Conservation (phyloP, 164 flowering plant genomes). For the Cinnamomum chago region DNA sequence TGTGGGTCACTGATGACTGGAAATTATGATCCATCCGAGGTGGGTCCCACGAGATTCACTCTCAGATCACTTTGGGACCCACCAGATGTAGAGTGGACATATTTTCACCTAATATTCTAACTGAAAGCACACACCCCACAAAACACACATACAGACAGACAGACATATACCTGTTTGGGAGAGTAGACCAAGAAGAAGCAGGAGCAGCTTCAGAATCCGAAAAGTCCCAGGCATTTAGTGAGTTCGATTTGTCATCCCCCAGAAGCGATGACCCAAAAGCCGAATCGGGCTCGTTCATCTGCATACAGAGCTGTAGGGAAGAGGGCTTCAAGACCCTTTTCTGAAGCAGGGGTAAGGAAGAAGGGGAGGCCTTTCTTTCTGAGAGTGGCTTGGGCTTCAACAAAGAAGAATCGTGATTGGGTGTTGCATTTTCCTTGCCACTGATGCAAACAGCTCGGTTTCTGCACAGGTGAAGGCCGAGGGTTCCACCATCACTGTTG, state of each 20-base stretch:
- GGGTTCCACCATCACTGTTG: constrained; percentile 34
- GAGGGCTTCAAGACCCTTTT: constrained; percentile 46
- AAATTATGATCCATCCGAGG: too few species aligned
- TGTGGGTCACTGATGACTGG: too few species aligned
- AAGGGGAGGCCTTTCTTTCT: constrained; percentile 22
- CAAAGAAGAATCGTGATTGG: constrained; percentile 8
- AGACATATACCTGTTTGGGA: constrained; percentile 67
- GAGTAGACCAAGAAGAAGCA: constrained; percentile 88
- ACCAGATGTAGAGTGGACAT: too few species aligned
- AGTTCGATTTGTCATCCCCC: constrained; percentile 7
- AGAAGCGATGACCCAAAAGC: constrained; percentile 33
- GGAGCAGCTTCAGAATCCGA: constrained; percentile 97
- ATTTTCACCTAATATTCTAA: too few species aligned
- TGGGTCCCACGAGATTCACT: too few species aligned
- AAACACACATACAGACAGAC: too few species aligned
- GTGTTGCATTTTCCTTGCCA: constrained; percentile 46
- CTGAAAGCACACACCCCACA: too few species aligned
- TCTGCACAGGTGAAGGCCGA: constrained; percentile 24
- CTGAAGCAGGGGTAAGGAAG: constrained; percentile 12
- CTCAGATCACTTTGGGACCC: too few species aligned
- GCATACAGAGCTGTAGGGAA: constrained; percentile 72
- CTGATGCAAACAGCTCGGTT: constrained; percentile 6
- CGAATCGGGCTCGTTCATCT: constrained; percentile 52
- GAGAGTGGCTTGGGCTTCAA: constrained; percentile 9
- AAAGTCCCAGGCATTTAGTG: constrained; percentile 65